Conservation (phyloP, 2,329 filamentous ascomycete species). For the Bimuria novae-zelandiae region DNA sequence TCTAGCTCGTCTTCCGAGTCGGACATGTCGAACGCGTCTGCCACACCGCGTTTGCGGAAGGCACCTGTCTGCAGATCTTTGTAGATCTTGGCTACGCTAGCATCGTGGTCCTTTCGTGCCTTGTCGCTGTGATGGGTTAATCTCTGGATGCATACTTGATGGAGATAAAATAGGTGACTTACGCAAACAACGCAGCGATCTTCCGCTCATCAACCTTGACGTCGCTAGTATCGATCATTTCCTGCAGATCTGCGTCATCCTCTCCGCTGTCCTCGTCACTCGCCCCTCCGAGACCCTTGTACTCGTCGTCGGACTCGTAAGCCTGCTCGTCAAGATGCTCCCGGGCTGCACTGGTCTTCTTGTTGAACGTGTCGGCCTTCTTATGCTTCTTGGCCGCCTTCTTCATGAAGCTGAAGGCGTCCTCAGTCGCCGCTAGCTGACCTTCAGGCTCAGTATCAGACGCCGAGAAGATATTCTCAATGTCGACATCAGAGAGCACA, state of each 20-base stretch:
- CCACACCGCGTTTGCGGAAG: slow-evolving; percentile 77
- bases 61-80: slow-evolving; percentile 90
- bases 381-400: slow-evolving; percentile 64
- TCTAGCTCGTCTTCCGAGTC: slow-evolving; percentile 90
- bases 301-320: slow-evolving; percentile 97
- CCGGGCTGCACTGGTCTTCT: slow-evolving; percentile 84
- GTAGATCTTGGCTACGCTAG: slow-evolving; percentile 86
- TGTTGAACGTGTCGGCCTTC: slow-evolving; percentile 65
- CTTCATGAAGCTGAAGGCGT: slow-evolving; percentile 73
- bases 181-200: slow-evolving; percentile 87
- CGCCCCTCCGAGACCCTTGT: slow-evolving; percentile 86
- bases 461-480: slow-evolving; percentile 39
- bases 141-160: slow-evolving; percentile 14
- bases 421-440: slow-evolving; percentile 44
- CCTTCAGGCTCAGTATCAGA: slow-evolving; percentile 28
- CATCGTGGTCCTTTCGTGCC: slow-evolving; percentile 79
- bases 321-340: slow-evolving; percentile 88
- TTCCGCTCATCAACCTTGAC: slow-evolving; percentile 79
- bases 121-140: slow-evolving; percentile 64
- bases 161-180: slow-evolving; percentile 55
- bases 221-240: slow-evolving; percentile 85
- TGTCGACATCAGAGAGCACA: slow-evolving; percentile 52
- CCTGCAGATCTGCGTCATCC: slow-evolving; percentile 74
- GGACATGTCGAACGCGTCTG: slow-evolving; percentile 72
- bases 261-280: slow-evolving; percentile 84